These are phyloP conservation scores for Maudiozyma bulderi DNA, from an alignment of 805 yeast species.

Conservation along the genomic window DNA sequence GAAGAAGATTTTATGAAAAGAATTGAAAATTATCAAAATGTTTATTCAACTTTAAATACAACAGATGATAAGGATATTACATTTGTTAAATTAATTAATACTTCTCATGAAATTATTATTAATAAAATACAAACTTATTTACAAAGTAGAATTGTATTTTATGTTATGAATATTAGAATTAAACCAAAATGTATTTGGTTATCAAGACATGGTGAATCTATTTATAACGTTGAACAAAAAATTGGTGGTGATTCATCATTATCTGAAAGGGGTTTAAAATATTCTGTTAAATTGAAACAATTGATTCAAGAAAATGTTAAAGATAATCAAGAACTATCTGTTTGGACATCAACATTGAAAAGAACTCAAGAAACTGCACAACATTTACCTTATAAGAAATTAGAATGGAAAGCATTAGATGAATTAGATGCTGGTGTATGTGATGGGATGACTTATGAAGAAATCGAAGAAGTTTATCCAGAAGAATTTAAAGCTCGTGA, in stretches of 20 bases:
- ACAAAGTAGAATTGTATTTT: conserved; percentile 88
- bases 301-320: conserved; percentile 54
- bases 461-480: conserved; percentile 74
- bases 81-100: conserved; percentile 79
- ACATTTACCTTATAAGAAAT: conserved; percentile 65
- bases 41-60: conserved; percentile 67
- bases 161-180: conserved; percentile 90
- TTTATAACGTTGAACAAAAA: conserved; percentile 84
- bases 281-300: conserved; percentile 73
- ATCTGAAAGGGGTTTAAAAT: conserved; percentile 73
- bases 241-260: conserved; percentile 92
- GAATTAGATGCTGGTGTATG: conserved; percentile 97
- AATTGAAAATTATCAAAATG: conserved; percentile 62
- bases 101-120: conserved; percentile 78
- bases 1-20: conserved; percentile 61
- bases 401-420: conserved; percentile 94
- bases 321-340: conserved; percentile 61
- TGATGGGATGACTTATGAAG: conserved; percentile 94
- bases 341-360: conserved; percentile 89
- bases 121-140: conserved; percentile 81
- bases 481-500: conserved; percentile 95
- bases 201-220: conserved; percentile 92
- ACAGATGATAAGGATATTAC: conserved; percentile 55
- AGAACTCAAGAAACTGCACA: conserved; percentile 92
- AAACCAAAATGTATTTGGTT: conserved; percentile 89